Evolutionary conservation across 371 early-diverging fungal species (phyloP).

Genomic region (Phascolomyces articulosus): DNA sequence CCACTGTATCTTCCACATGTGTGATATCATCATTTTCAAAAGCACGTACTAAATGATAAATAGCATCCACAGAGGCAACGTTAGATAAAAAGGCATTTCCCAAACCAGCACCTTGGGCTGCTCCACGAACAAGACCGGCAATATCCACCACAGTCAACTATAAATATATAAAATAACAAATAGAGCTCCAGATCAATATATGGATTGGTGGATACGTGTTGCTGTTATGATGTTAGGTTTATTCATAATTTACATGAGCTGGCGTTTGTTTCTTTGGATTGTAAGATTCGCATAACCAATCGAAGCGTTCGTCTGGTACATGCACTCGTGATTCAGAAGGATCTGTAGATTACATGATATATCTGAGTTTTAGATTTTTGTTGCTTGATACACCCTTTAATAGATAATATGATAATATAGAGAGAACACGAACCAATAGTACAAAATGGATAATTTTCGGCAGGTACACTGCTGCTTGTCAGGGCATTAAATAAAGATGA

Average conservation of each 20-base stretch:
- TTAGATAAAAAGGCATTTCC: slow-evolving; percentile 95
- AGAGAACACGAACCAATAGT: slow-evolving; percentile 54
- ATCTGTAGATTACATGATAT: slow-evolving; percentile 49
- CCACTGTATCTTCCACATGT: slow-evolving; percentile 90
- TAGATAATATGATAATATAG: too few species aligned
- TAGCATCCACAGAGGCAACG: slow-evolving; percentile 91
- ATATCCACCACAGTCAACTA: slow-evolving; percentile 89
- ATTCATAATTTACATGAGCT: slow-evolving; percentile 44
- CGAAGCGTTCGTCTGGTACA: slow-evolving; percentile 85
- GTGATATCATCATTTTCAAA: slow-evolving; percentile 88
- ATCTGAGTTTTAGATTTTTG: too few species aligned
- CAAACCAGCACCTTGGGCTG: slow-evolving; percentile 78
- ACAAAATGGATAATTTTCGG: slow-evolving; percentile 80
- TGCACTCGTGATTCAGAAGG: slow-evolving; percentile 83
- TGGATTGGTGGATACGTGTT: too few species aligned
- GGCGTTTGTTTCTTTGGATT: slow-evolving; percentile 67
- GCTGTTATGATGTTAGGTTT: background rate
- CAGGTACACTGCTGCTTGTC: slow-evolving; percentile 82
- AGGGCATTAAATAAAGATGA: slow-evolving; percentile 90
- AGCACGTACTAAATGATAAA: slow-evolving; percentile 87
- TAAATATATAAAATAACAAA: too few species aligned
- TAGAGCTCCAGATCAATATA: too few species aligned
- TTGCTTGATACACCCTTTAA: background rate
- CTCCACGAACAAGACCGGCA: slow-evolving; percentile 95
- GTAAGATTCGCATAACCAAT: slow-evolving; percentile 71